phyloP scores from a whole-genome alignment of 108 stramenopile species.

The Discostella pseudostelligera region DNA sequence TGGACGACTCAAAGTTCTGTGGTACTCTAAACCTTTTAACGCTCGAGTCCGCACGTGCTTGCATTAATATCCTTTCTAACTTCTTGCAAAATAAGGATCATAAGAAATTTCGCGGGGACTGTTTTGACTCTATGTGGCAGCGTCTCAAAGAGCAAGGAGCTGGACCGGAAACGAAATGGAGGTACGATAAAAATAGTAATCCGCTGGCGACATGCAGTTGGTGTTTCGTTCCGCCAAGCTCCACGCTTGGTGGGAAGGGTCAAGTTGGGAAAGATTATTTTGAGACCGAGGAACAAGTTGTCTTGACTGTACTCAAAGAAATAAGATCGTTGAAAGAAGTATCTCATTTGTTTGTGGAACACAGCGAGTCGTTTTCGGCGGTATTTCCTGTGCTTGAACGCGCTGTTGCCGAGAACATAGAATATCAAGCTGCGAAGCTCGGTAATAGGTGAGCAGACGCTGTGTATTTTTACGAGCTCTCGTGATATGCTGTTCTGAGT shows the following conservation, averaged over 20 bases:
- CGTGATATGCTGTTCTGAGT: not conserved
- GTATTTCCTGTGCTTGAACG: constrained; percentile 26
- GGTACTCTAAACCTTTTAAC: constrained; percentile 20
- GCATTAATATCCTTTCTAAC: constrained; percentile 13
- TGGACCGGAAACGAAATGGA: constrained; percentile 23
- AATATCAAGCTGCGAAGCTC: constrained; percentile 20
- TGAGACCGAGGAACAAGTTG: constrained; percentile 34
- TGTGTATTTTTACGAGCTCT: not conserved
- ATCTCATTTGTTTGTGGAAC: constrained; percentile 8
- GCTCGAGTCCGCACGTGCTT: constrained; percentile 14
- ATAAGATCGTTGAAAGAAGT: constrained; percentile 10
- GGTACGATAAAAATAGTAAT: constrained; percentile 19
- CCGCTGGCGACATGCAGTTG: constrained; percentile 25
- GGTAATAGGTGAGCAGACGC: constrained; percentile 17
- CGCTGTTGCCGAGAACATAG: constrained; percentile 33
- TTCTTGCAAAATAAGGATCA: constrained; percentile 20
- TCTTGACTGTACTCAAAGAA: constrained; percentile 27
- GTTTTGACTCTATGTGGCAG: constrained; percentile 35
- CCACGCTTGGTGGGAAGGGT: constrained; percentile 23
- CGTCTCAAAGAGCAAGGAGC: constrained; percentile 31
- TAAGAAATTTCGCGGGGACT: constrained; percentile 10
- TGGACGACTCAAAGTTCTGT: constrained; percentile 32
- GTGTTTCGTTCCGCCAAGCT: constrained; percentile 38
- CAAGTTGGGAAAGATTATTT: constrained; percentile 31
- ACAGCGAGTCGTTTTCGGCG: constrained; percentile 2